Evolutionary conservation across 495 filamentous ascomycete species (phyloP).

Genomic region (Acidomyces sp.): DNA sequence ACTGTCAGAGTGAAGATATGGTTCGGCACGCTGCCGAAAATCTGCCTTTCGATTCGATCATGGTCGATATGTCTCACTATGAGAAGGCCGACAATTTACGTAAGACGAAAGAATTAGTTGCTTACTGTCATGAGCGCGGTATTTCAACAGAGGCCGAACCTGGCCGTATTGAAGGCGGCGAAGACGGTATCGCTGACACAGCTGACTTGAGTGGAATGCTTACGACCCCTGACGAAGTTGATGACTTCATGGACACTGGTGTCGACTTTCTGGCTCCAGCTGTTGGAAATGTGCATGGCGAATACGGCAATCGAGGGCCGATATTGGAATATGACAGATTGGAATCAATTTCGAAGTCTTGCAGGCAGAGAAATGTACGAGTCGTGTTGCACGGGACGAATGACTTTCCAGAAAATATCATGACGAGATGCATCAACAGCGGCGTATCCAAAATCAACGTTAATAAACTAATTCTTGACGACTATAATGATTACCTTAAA

Average conservation of each 20-base stretch:
- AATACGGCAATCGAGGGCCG: conserved; percentile 55
- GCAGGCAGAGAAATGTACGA: conserved; percentile 1
- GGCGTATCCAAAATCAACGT: conserved; percentile 23
- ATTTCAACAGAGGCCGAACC: conserved; percentile 73
- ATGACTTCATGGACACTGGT: conserved; percentile 63
- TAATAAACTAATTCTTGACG: conserved; percentile 20
- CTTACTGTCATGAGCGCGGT: conserved; percentile 59
- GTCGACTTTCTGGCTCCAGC: conserved; percentile 75
- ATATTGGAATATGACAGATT: conserved; percentile 56
- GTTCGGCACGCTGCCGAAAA: conserved; percentile 15
- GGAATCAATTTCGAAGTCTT: conserved; percentile 3
- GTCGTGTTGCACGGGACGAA: conserved; percentile 50
- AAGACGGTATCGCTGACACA: conserved; percentile 71
- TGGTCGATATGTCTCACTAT: conserved; percentile 42
- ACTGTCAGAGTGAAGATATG: conserved; percentile 24
- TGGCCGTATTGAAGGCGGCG: conserved; percentile 69
- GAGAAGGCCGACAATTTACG: conserved; percentile 68
- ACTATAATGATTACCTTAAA: conserved; percentile 16
- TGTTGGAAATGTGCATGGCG: conserved; percentile 78
- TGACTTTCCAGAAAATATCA: conserved; percentile 6
- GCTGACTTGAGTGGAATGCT: conserved; percentile 57
- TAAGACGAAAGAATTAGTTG: conserved; percentile 54
- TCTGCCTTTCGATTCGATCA: conserved; percentile 24
- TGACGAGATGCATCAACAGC: conserved; percentile 16
- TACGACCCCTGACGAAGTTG: conserved; percentile 65